phyloP scores from a whole-genome alignment of 1,284 basidiomycete genomes.

The Sphaerobolus stellatus region DNA sequence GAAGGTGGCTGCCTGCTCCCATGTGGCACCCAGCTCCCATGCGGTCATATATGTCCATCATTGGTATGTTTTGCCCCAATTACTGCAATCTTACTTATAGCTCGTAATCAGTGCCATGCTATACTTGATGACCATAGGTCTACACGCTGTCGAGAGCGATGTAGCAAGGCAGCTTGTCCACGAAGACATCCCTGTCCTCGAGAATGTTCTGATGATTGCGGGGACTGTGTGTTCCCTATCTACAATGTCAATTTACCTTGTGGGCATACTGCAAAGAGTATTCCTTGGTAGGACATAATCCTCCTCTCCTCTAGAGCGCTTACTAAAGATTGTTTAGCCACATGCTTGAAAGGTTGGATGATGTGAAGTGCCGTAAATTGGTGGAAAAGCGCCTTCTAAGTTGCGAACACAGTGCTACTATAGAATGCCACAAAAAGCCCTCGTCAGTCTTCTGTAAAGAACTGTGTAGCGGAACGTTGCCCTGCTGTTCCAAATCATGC shows the following conservation, averaged over 20 bases:
- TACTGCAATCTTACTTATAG: too few species aligned
- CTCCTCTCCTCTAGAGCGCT: background rate
- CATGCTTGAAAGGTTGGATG: conserved; percentile 43
- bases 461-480: conserved; percentile 45
- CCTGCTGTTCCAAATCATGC: conserved; percentile 57
- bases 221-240: conserved; percentile 52
- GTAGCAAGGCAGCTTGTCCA: conserved; percentile 47
- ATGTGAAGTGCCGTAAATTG: conserved; percentile 43
- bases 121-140: conserved; percentile 56
- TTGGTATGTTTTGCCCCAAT: too few species aligned
- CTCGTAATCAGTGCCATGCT: conserved; percentile 71
- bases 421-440: conserved; percentile 49
- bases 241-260: conserved; percentile 58
- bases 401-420: conserved; percentile 55
- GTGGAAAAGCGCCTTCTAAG: conserved; percentile 47
- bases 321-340: too few species aligned
- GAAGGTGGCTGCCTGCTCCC: conserved; percentile 67
- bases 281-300: conserved; percentile 51
- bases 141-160: conserved; percentile 51
- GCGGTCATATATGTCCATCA: conserved; percentile 70
- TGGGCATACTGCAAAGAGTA: conserved; percentile 47
- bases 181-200: conserved; percentile 63
- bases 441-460: conserved; percentile 39
- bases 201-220: conserved; percentile 54
- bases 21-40: conserved; percentile 56